phyloP scores from a whole-genome alignment of 768 basidiomycete genomes.

The Naganishia antarctica region DNA sequence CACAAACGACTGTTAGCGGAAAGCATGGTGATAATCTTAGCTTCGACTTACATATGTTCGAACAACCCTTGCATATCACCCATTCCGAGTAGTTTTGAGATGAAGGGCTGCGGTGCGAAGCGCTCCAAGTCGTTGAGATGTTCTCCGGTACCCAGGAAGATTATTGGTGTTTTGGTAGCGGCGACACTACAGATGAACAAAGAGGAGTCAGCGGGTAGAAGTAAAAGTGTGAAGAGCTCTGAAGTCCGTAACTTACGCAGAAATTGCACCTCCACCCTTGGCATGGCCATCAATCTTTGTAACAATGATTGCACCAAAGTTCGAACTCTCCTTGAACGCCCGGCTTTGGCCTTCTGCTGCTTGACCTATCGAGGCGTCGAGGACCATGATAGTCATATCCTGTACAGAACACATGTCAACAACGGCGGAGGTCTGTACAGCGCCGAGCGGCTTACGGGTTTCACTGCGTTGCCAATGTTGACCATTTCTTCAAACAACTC shows the following conservation, averaged over 20 bases:
- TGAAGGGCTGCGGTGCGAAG: conserved; percentile 93
- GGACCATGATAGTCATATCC: conserved; percentile 87
- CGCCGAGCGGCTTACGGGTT: conserved; percentile 65
- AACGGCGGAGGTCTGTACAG: no score
- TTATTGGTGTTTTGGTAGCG: conserved; percentile 97
- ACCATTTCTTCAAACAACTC: conserved; percentile 98
- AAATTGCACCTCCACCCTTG: conserved; percentile 97
- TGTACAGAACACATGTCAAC: not conserved
- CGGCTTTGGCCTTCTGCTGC: conserved; percentile 93
- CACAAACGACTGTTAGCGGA: not conserved
- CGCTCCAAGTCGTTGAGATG: conserved; percentile 95
- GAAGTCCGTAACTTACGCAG: conserved; percentile 67
- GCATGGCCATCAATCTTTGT: conserved; percentile 99
- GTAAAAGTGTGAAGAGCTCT: no score
- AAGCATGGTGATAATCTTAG: not conserved
- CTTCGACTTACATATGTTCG: conserved; percentile 71
- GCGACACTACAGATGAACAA: conserved; percentile 68
- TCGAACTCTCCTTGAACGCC: conserved; percentile 95
- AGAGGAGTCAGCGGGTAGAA: no score
- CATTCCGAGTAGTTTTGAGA: conserved; percentile 89
- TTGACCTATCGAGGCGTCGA: conserved; percentile 98
- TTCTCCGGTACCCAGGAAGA: conserved; percentile 96
- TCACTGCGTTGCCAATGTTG: conserved; percentile 86
- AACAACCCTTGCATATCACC: conserved; percentile 95
- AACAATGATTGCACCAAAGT: conserved; percentile 98